Evolutionary conservation across 495 filamentous ascomycete genomes (phyloP), one percentile per base, ranked within the genome.

Genomic region (Lepraria neglecta): DNA sequence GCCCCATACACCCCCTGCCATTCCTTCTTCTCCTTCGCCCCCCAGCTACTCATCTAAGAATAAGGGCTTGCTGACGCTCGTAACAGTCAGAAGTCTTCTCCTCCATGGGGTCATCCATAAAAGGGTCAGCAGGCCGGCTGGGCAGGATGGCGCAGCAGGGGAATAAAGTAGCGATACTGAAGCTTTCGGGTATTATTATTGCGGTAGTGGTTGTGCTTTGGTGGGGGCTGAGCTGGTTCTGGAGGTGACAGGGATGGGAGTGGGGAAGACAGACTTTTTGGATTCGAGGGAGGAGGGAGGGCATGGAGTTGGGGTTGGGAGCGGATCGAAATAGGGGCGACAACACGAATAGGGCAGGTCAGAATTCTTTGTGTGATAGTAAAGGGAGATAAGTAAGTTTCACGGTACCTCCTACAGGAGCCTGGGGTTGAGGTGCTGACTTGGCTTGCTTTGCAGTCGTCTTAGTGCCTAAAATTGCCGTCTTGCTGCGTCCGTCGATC

Each of bases 61-160:
- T 19, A 11, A 15, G 28, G 9, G 17, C 42, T n/a, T n/a, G 15
- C 58, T 30, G n/a, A 40, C 21, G 3, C n/a, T 38, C n/a, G n/a
- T 1, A 7, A 4, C 56, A 85, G 83, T 83, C 71, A 56, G 84
- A 87, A 66, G 81, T 82, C 53, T 88, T 88, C 74, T 84, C 81
- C 51, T 79, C 76, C 35, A 73, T 82, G 56, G 74, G 74, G 9
- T 77, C 77, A 40, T 76, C 72, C 59, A 77, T 98, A 19, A 94
- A 92, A 72, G 90, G 90, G 51, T 94, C 89, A 65, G 92, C 91
- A 33, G 78, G 81, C 43, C 83, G 94, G n/a, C 74, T 98, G 35
- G 88, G 87, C n/a, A 83, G 90, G 56, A 96, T 96, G 91, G 94
- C 94, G 33, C 85, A 86, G 61, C 82, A 84, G 59, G 94, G 94